phyloP scores from a whole-genome alignment of 352 stramenopile species.

The Phytophthora vignae region DNA sequence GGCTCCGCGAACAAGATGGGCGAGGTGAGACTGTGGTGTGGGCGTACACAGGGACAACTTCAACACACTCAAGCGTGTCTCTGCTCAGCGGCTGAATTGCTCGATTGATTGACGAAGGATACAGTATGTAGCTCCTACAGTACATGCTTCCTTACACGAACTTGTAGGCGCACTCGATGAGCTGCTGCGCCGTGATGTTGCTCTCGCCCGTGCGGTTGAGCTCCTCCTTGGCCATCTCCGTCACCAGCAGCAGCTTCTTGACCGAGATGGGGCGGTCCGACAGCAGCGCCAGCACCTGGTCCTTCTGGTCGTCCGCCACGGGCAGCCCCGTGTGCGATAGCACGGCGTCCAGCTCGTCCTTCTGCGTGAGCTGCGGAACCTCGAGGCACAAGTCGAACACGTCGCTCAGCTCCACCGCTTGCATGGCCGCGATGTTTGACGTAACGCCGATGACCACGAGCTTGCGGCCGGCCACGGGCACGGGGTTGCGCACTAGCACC shows the following conservation, averaged over 20 bases:
- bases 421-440: conserved; percentile 91
- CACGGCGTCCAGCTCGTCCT: conserved; percentile 90
- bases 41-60: conserved; percentile 14
- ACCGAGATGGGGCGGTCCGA: conserved; percentile 96
- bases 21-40: neutral
- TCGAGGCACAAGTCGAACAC: conserved; percentile 95
- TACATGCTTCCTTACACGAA: conserved; percentile 49
- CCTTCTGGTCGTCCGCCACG: conserved; percentile 70
- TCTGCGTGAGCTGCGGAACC: conserved; percentile 92
- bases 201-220: conserved; percentile 67
- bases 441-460: conserved; percentile 97
- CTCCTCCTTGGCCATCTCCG: conserved; percentile 97
- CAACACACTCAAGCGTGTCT: conserved; percentile 8
- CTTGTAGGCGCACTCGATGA: conserved; percentile 89
- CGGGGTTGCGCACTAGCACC: conserved; percentile 98
- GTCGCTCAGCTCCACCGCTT: conserved; percentile 94
- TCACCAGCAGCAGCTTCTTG: conserved; percentile 97
- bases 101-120: neutral
- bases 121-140: neutral
- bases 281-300: conserved; percentile 75
- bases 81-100: neutral
- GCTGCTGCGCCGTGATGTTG: conserved; percentile 76
- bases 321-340: conserved; percentile 85
- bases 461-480: conserved; percentile 93
- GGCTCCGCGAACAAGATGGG: neutral